Evolutionary conservation across 2,329 filamentous ascomycete species (phyloP), one percentile per base, ranked within the genome.

Genomic region (Ramichloridium luteum): DNA sequence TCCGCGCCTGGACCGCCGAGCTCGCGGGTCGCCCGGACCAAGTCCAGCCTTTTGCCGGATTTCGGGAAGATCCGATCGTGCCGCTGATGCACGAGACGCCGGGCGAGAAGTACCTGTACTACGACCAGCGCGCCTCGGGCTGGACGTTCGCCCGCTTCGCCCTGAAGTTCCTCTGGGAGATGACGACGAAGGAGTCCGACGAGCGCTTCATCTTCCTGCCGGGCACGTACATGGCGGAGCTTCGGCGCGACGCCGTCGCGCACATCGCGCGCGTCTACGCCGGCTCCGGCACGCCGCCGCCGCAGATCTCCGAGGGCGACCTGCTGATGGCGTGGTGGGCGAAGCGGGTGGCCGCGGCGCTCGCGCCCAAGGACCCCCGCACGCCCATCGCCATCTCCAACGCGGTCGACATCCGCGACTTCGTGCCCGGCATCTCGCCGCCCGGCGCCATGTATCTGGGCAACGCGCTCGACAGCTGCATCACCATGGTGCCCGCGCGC

Each of bases 1-100:
- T 27, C 4, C 31, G 28, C 12, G 25, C 13, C 13, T 27, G 23
- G 23, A 25, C 31, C 8, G 23, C 31, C 4, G 27, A 27, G 13
- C 12, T 33, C 8, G 31, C 31, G n/a, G 16, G 22, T 4, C 16
- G 20, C n/a, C 10, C 6, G 13, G 31, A 28, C 5, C 13, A 27
- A 9, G 15, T 33, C 4, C 22, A 17, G n/a, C 13, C 15, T 10
- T 33, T 33, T 16, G 22, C 20, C 8, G 20, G 20, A 8, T 23
- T 23, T n/a, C 8, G n/a, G 8, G 20, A 23, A n/a, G 20, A 23
- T 23, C 20, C 20, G 8, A 8, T 23, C 20, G 8, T 23, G n/a
- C 20, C 20, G 8, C 20, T 23, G 8, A 23, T n/a, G 8, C 8
- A 8, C 8, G n/a, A 8, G 20, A 23, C 20, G 8, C 8, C 20